Percentiles rank a stretch among this genome's conserved stretches.
These are phyloP conservation scores for Amaranthus tricolor DNA, from an alignment of 179 eudicot genomes.

Conservation along the genomic window DNA sequence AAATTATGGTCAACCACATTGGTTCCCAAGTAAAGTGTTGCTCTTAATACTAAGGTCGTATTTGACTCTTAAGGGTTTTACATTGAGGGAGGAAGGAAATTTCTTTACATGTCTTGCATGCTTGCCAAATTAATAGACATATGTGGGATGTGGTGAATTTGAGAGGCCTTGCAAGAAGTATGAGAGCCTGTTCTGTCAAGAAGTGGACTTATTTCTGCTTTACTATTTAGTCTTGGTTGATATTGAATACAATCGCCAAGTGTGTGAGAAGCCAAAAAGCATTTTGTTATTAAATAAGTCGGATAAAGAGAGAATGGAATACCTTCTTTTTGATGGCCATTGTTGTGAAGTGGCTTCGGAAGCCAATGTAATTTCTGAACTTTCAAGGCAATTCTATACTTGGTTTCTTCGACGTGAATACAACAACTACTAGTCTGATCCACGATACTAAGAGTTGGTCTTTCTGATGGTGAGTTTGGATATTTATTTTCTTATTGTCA, in stretches of 20 bases:
- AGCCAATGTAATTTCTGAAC: too few species aligned
- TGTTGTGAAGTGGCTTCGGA: not conserved
- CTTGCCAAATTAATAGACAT: too few species aligned
- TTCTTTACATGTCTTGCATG: not conserved
- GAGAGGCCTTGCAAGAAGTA: not conserved
- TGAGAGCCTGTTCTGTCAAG: not conserved
- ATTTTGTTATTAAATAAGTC: not conserved
- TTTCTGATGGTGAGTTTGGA: too few species aligned
- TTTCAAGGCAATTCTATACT: too few species aligned
- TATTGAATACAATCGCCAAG: not conserved
- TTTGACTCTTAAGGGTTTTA: not conserved
- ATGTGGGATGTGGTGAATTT: not conserved
- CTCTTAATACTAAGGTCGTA: not conserved
- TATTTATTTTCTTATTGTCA: too few species aligned
- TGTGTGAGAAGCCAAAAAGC: not conserved
- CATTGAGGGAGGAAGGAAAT: not conserved
- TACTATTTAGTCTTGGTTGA: too few species aligned
- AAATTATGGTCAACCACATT: too few species aligned
- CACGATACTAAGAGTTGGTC: too few species aligned
- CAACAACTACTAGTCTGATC: too few species aligned
- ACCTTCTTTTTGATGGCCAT: not conserved
- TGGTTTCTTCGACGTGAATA: too few species aligned
- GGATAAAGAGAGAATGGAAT: not conserved
- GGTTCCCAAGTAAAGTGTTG: too few species aligned
- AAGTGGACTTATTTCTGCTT: too few species aligned